A percentile compares a stretch with the other conserved stretches of the same genome.
Conservation (phyloP, 2,329 filamentous ascomycete genomes). For the Fusarium verticillioides region DNA sequence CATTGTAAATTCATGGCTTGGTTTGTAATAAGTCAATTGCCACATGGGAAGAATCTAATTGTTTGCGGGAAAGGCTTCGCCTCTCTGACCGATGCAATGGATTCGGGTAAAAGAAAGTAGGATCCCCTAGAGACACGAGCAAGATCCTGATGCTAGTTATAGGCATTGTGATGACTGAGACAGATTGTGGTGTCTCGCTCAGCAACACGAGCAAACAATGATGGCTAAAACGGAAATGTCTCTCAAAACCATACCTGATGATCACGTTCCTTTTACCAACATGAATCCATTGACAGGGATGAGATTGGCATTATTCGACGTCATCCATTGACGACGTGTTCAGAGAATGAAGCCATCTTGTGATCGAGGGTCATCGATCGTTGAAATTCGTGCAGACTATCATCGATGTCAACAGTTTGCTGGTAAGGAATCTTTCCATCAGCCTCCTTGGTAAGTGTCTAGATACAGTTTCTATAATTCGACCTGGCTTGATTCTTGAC, state of each 20-base stretch:
- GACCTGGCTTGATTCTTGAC: conserved; percentile 1
- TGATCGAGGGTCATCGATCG: neutral
- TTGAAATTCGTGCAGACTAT: neutral
- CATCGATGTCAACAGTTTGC: neutral
- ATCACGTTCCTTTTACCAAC: conserved; percentile 30
- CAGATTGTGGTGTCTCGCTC: neutral
- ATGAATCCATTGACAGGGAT: neutral
- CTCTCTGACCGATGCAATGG: neutral
- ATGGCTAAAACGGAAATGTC: conserved; percentile 2
- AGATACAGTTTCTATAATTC: conserved; percentile 15
- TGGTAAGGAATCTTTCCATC: conserved; percentile 10
- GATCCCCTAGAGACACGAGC: neutral
- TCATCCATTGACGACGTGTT: conserved; percentile 7
- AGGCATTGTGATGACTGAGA: conserved; percentile 18
- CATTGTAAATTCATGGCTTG: neutral
- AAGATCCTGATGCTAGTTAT: neutral
- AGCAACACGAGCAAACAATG: neutral
- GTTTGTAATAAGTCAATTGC: conserved; percentile 30
- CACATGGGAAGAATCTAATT: conserved; percentile 22
- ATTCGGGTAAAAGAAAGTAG: neutral
- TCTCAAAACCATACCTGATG: conserved; percentile 1
- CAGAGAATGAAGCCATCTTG: neutral
- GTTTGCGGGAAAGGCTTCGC: neutral
- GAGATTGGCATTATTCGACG: conserved; percentile 4
- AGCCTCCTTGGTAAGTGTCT: conserved; percentile 7